Percentiles rank a stretch among this genome's conserved stretches.
Evolutionary conservation across 495 filamentous ascomycete genomes (phyloP).

Genomic region (Hyaloscypha hepaticicola): DNA sequence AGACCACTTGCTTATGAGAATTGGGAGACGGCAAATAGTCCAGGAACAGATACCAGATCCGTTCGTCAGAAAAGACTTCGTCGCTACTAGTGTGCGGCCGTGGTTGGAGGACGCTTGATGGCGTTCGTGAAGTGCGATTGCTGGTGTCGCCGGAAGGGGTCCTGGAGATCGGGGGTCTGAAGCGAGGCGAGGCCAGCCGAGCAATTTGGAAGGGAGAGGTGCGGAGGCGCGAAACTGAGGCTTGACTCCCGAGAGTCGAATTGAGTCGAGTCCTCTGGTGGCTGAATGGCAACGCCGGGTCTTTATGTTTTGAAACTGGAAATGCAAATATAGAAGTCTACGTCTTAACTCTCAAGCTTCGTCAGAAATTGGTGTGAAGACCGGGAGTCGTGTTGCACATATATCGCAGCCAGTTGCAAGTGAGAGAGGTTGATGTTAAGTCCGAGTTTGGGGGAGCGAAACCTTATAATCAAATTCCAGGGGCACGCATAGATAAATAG

Average conservation of each 20-base stretch:
- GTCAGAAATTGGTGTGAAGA: no score
- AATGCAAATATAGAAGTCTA: not conserved
- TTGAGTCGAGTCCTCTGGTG: no score
- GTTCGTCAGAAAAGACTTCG: not conserved
- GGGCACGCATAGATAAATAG: not conserved
- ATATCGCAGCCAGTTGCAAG: no score
- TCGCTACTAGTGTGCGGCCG: not conserved
- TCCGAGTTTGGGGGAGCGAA: not conserved
- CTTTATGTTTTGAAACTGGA: not conserved
- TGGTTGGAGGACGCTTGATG: not conserved
- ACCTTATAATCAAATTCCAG: not conserved
- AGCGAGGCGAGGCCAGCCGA: not conserved
- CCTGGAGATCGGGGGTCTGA: not conserved
- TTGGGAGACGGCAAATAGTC: not conserved
- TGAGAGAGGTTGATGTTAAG: not conserved
- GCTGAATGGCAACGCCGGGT: no score
- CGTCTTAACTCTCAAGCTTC: not conserved
- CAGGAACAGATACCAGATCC: not conserved
- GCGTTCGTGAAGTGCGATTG: not conserved
- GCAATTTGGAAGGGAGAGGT: not conserved
- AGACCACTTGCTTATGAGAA: not conserved
- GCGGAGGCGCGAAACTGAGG: no score
- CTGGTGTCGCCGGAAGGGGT: not conserved
- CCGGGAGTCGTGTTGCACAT: not conserved
- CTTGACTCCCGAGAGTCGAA: no score